Evolutionary conservation across 441 rosid species (phyloP), one percentile per base, ranked within the genome.

Genomic region (Monsonia emarginata): DNA sequence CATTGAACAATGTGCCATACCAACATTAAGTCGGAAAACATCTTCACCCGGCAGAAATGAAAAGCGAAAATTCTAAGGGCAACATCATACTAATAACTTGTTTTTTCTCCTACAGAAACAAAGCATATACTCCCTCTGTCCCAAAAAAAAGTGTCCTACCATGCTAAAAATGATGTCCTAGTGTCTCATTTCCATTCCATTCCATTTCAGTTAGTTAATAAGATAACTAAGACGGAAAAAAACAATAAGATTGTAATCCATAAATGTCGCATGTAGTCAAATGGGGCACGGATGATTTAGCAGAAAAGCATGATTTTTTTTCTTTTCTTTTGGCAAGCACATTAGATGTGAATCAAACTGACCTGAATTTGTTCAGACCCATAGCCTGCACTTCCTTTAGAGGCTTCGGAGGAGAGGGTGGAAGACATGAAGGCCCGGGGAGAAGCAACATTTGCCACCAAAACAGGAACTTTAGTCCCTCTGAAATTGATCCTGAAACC

Each of bases 331-430:
- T 54, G 1, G 9, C 32, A 11, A 5, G n/a, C 32, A 25, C 32
- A 57, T 57, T 25, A 5, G 19, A 26, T 14, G 61, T 22, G 8
- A 26, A 27, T 26, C 65, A 21, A 21, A 36, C 44, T 70, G 38
- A 86, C 99, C 90, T 94, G 97, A 75, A 94, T 94, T 80, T 94
- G 97, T 71, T 89, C 94, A 16, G 99, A 88, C 54, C 91, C 82
- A 69, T 94, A 94, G 75, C 74, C 76, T n/a, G 82, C 68, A 40
- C 72, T 82, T 69, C 83, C 96, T 69, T 86, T 72, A 61, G 80
- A 62, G 28, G 87, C 72, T 24, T 88, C 95, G 14, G 95, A 80
- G 30, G 81, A 68, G 56, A 82, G 61, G 40, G 73, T 75, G n/a
- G 95, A 80, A 5, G 97, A 88, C 90, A 85, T 78, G 68, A 87